phyloP scores from a whole-genome alignment of 805 yeast genomes.

The Limtongozyma cylindracea region DNA sequence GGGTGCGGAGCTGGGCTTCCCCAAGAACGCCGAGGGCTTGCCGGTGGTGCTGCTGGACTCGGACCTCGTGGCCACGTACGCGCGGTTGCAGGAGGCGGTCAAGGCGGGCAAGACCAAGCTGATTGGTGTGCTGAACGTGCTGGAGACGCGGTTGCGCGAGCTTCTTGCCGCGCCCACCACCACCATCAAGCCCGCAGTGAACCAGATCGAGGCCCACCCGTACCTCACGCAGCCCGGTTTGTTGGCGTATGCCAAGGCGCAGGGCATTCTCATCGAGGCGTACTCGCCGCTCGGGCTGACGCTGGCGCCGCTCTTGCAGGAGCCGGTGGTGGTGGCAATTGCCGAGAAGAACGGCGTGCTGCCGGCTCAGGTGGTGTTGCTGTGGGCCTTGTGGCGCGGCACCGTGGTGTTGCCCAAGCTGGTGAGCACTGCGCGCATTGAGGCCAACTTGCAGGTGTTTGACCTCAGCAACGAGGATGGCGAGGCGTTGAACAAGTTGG shows the following conservation, averaged over 20 bases:
- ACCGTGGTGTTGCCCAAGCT: slow-evolving; percentile 19
- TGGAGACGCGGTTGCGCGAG: slow-evolving; percentile 21
- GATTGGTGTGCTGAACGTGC: slow-evolving; percentile 59
- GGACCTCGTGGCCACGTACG: slow-evolving; percentile 6
- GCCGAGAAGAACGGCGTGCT: slow-evolving; percentile 16
- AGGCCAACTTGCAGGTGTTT: slow-evolving; percentile 12
- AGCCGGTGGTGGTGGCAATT: slow-evolving; percentile 14
- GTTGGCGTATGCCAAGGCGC: slow-evolving; percentile 19
- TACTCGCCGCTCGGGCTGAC: slow-evolving; percentile 56
- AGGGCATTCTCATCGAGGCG: slow-evolving; percentile 39
- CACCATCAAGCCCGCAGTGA: slow-evolving; percentile 34
- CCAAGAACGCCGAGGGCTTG: too few species aligned
- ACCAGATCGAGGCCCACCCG: slow-evolving; percentile 64
- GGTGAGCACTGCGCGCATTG: slow-evolving; percentile 9
- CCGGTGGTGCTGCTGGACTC: slow-evolving; percentile 8
- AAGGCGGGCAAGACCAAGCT: slow-evolving; percentile 24
- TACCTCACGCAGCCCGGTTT: slow-evolving; percentile 39
- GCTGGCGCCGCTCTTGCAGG: slow-evolving; percentile 22
- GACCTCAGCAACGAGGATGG: slow-evolving; percentile 11
- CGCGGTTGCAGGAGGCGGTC: not conserved
- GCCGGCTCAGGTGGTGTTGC: slow-evolving; percentile 25
- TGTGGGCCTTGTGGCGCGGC: slow-evolving; percentile 35
- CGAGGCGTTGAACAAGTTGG: slow-evolving; percentile 8
- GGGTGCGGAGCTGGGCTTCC: slow-evolving; percentile 1
- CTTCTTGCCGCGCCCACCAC: slow-evolving; percentile 20